These are phyloP conservation scores for Mycosphaerella sp. DNA, from an alignment of 2,329 filamentous ascomycete genomes.

Conservation along the genomic window DNA sequence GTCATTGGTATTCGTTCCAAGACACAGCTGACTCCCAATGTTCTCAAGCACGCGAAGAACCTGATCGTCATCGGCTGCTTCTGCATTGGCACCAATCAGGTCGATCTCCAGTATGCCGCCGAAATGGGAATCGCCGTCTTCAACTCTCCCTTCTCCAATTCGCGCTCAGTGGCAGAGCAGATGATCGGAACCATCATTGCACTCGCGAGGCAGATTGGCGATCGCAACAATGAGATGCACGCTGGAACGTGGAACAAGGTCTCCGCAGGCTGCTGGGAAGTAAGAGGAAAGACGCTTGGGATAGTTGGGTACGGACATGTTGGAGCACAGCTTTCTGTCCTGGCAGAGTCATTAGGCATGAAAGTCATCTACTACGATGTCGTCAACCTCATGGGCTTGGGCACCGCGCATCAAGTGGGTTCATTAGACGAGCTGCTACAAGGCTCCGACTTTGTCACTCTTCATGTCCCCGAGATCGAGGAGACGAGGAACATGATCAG, in stretches of 20 bases:
- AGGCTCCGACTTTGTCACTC: slow-evolving; percentile 83
- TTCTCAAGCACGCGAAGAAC: slow-evolving; percentile 85
- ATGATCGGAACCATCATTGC: slow-evolving; percentile 91
- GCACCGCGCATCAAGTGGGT: slow-evolving; percentile 76
- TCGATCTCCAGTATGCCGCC: slow-evolving; percentile 78
- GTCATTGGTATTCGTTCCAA: slow-evolving; percentile 98
- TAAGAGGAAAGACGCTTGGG: slow-evolving; percentile 91
- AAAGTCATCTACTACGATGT: slow-evolving; percentile 96
- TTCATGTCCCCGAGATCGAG: slow-evolving; percentile 87
- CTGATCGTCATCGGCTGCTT: slow-evolving; percentile 96
- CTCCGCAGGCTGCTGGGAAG: slow-evolving; percentile 94
- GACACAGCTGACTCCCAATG: slow-evolving; percentile 82
- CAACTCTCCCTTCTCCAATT: slow-evolving; percentile 99
- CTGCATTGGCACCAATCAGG: slow-evolving; percentile 97
- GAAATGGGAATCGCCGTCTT: slow-evolving; percentile 89
- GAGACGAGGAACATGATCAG: slow-evolving; percentile 94
- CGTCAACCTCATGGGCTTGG: slow-evolving; percentile 87
- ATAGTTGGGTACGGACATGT: slow-evolving; percentile 98
- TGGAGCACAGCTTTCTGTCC: slow-evolving; percentile 87
- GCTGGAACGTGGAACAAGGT: slow-evolving; percentile 97
- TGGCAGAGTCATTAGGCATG: slow-evolving; percentile 98
- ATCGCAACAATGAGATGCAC: slow-evolving; percentile 92
- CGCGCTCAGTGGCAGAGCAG: slow-evolving; percentile 89
- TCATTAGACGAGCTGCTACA: slow-evolving; percentile 70
- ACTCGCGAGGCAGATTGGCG: slow-evolving; percentile 84